A percentile compares a stretch with the other conserved stretches of the same genome.
phyloP scores from a whole-genome alignment of 306 rosid genomes.

The Dicorynia guianensis region DNA sequence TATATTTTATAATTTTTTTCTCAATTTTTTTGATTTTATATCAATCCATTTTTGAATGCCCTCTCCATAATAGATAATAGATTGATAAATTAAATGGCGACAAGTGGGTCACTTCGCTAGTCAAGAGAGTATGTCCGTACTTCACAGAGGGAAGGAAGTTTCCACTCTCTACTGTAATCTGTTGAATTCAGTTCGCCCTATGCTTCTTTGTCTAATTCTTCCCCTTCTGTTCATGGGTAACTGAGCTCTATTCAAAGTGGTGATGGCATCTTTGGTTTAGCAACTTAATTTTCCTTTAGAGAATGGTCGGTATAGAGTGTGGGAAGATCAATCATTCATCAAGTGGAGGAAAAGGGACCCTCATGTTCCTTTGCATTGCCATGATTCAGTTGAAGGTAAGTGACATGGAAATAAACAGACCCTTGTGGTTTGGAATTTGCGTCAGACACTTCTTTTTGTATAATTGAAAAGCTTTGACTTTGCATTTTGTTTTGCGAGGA shows the following conservation, averaged over 20 bases:
- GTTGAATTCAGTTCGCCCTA: no score
- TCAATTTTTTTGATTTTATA: no score
- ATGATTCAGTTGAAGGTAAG: conserved; percentile 88
- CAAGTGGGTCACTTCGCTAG: no score
- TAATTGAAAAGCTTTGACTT: not conserved
- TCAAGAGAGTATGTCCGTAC: no score
- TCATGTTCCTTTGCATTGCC: conserved; percentile 84
- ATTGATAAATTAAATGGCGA: no score
- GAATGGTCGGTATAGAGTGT: conserved; percentile 60
- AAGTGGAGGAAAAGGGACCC: conserved; percentile 92
- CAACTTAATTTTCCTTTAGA: conserved; percentile 55
- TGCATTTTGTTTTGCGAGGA: not conserved
- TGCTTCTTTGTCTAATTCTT: not conserved
- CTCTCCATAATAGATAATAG: no score
- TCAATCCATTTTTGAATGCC: no score
- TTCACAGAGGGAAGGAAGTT: no score
- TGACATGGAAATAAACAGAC: not conserved
- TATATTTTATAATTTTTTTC: no score
- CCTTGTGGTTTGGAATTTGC: not conserved
- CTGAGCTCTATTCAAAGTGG: no score
- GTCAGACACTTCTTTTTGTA: not conserved
- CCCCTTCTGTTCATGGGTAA: not conserved
- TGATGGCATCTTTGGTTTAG: conserved; percentile 61
- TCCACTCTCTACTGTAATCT: no score
- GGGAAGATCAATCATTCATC: conserved; percentile 95